A percentile compares a stretch with the other conserved stretches of the same genome.
Evolutionary conservation across 2,329 filamentous ascomycete genomes (phyloP).

Genomic region (Pseudogymnoascus sp.): DNA sequence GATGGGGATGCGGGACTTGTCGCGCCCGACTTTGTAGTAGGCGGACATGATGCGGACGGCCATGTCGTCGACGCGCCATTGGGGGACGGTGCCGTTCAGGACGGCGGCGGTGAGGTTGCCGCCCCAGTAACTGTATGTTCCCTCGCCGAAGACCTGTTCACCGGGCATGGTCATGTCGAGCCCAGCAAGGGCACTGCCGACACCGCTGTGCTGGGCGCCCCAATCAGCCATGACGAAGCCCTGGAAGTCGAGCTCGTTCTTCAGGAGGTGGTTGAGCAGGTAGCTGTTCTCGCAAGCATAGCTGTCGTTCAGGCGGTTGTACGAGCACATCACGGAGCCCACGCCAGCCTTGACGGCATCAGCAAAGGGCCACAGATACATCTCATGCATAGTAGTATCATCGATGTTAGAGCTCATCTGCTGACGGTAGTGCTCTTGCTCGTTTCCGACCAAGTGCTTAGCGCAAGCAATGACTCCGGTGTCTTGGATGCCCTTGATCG

Average conservation of each 20-base stretch:
- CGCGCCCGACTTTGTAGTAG: constrained; percentile 57
- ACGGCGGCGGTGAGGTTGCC: constrained; percentile 80
- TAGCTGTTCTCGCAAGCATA: constrained; percentile 75
- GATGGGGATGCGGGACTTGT: constrained; percentile 37
- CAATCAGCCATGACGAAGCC: constrained; percentile 78
- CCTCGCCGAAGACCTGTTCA: constrained; percentile 68
- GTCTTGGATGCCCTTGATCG: constrained; percentile 72
- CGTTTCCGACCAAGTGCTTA: constrained; percentile 65
- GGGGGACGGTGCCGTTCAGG: constrained; percentile 79
- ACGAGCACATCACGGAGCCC: constrained; percentile 75
- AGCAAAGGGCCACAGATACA: constrained; percentile 53
- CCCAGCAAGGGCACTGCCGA: constrained; percentile 58
- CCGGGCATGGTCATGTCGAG: constrained; percentile 87
- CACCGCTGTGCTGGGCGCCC: constrained; percentile 65
- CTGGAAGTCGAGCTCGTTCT: constrained; percentile 73
- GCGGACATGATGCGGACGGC: constrained; percentile 71
- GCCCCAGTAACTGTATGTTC: constrained; percentile 55
- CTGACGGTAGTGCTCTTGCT: constrained; percentile 50
- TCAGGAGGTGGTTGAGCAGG: constrained; percentile 66
- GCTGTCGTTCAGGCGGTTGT: constrained; percentile 75
- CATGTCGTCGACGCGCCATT: constrained; percentile 88
- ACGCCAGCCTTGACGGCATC: constrained; percentile 61
- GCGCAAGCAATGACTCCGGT: constrained; percentile 76
- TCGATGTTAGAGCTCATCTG: constrained; percentile 40
- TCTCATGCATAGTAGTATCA: constrained; percentile 52